Percentiles rank a stretch among this genome's conserved stretches.
phyloP scores from a whole-genome alignment of 2,329 filamentous ascomycete genomes.

The Fusarium dlaminii region DNA sequence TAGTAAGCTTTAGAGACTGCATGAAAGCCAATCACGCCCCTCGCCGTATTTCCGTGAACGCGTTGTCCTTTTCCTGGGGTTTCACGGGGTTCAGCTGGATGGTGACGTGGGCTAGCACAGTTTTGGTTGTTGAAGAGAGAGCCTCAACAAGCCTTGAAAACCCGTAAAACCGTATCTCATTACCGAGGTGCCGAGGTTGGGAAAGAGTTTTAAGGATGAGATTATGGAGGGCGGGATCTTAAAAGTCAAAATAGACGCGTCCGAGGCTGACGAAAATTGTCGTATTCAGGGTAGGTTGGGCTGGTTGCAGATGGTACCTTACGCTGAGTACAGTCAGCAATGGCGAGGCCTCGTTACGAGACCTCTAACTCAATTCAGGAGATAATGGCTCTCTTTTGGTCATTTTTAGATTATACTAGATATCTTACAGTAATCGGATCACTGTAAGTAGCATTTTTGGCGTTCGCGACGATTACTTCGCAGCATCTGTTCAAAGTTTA shows the following conservation, averaged over 20 bases:
- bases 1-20: not conserved
- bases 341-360: not conserved
- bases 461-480: not conserved
- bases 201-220: not conserved
- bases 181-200: constrained; percentile 7
- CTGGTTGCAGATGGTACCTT: not conserved
- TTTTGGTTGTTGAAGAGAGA: not conserved
- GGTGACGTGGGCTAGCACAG: not conserved
- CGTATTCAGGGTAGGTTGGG: not conserved
- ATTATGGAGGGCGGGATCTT: not conserved
- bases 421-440: not conserved
- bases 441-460: not conserved
- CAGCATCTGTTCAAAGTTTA: not conserved
- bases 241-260: not conserved
- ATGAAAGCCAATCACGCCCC: constrained; percentile 16
- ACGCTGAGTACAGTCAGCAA: not conserved
- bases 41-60: constrained; percentile 7
- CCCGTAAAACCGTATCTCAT: not conserved
- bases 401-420: not conserved
- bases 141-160: constrained; percentile 17
- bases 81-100: constrained; percentile 6
- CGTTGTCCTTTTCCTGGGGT: not conserved
- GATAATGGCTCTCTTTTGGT: not conserved
- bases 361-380: not conserved
- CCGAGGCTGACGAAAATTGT: not conserved